Evolutionary conservation across 2,329 filamentous ascomycete species (phyloP), one percentile per base, ranked within the genome.

Genomic region (Fusarium liriodendri): DNA sequence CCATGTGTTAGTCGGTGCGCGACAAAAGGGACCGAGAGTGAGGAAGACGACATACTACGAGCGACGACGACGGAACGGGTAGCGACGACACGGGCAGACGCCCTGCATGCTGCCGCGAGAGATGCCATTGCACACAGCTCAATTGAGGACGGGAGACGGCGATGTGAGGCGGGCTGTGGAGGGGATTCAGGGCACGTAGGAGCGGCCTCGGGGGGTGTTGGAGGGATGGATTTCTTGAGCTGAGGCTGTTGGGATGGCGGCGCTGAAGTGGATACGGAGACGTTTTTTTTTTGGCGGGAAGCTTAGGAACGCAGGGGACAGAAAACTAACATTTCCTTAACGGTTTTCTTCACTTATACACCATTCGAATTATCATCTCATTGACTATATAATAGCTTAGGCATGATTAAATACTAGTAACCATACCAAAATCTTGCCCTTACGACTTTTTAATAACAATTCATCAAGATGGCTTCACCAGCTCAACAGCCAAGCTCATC

Each of bases 41-140:
- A 63, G 73, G 64, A 64, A 64, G 38, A 57, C 33, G 57, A 82
- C 87, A 78, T 84, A 93, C 91, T 88, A 88, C 91, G 87, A 78
- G 85, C 37, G 37, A 38, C 82, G 73, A 87, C 82, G 72, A 86
- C 80, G 75, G 85, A 87, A 85, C 80, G 77, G 67, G 77, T 73
- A 76, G 86, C 82, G 58, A 88, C 87, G 80, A 91, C 84, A 79
- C 91, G 88, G 77, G 88, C 87, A 72, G 91, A 92, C 76, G 90
- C 83, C 79, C 91, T 90, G 83, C 89, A 92, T 80, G 88, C 90
- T 81, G 88, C 85, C 81, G 88, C 87, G 80, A 93, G 85, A 78
- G 91, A 92, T 82, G 91, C 91, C 92, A 94, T 94, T 77, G 79
- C 73, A 66, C 73, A 66, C 69, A 77, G 72, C 72, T 73, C 77